Evolutionary conservation across 371 early-diverging fungal genomes (phyloP).

Genomic region (Saksenaea vasiformis): DNA sequence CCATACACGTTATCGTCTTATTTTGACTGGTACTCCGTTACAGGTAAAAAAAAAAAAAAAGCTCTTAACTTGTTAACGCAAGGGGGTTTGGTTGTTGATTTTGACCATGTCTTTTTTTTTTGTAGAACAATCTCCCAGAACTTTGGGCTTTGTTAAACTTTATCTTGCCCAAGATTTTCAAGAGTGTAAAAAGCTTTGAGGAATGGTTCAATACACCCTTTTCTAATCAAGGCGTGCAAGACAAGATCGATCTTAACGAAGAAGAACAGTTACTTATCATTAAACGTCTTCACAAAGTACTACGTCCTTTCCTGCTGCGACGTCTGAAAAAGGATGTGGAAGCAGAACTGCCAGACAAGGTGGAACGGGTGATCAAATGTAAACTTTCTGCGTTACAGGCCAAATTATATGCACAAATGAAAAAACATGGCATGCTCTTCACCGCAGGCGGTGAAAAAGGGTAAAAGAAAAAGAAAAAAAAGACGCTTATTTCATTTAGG

Average conservation of each 20-base stretch:
- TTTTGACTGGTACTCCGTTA: conserved; percentile 98
- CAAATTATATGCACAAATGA: conserved; percentile 78
- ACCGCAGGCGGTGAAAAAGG: conserved; percentile 61
- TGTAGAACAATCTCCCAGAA: conserved; percentile 96
- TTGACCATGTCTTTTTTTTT: too few relatives aligned
- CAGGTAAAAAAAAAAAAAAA: conserved; percentile 59
- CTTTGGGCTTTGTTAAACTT: conserved; percentile 99
- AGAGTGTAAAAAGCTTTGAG: conserved; percentile 94
- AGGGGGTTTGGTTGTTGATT: neutral
- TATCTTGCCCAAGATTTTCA: conserved; percentile 94
- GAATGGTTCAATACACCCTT: conserved; percentile 99
- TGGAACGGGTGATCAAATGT: conserved; percentile 95
- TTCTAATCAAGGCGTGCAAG: conserved; percentile 81
- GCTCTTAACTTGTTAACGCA: neutral
- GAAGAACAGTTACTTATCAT: conserved; percentile 97
- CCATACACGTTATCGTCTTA: conserved; percentile 89
- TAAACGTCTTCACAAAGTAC: conserved; percentile 91
- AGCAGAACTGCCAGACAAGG: conserved; percentile 96
- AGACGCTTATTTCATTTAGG: neutral
- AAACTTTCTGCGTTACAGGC: conserved; percentile 83
- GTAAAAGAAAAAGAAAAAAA: conserved; percentile 26
- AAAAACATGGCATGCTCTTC: conserved; percentile 69
- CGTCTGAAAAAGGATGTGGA: conserved; percentile 99
- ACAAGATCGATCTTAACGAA: conserved; percentile 89
- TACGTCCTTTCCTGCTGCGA: conserved; percentile 97